A percentile compares a stretch with the other conserved stretches of the same genome.
phyloP scores from a whole-genome alignment of 345 rosid species.

The Heritiera littoralis region DNA sequence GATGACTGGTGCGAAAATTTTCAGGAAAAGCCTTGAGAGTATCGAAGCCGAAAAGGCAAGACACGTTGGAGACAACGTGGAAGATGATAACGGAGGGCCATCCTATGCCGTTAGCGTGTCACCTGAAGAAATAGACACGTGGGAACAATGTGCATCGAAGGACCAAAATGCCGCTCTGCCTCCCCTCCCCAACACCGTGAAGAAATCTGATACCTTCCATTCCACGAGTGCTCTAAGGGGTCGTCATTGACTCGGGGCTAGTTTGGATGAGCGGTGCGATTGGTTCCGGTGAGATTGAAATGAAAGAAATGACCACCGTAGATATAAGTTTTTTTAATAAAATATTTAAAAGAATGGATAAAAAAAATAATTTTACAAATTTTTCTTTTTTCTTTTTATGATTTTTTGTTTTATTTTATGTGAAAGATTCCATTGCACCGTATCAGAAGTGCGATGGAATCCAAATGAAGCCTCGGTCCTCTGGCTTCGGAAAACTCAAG shows the following conservation, averaged over 20 bases:
- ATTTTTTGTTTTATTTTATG: no score
- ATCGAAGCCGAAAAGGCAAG: constrained; percentile 56
- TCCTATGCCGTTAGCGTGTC: constrained; percentile 73
- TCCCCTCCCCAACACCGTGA: constrained; percentile 32
- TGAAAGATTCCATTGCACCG: no score
- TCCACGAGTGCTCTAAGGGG: constrained; percentile 23
- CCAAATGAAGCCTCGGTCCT: background rate
- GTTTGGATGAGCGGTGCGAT: no score
- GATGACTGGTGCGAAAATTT: background rate
- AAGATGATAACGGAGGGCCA: constrained; percentile 87
- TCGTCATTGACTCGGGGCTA: background rate
- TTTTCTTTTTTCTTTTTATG: no score
- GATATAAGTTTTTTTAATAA: no score
- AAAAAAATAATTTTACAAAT: no score
- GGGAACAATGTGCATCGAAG: constrained; percentile 34
- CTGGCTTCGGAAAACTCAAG: constrained; percentile 38
- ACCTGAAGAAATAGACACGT: constrained; percentile 78
- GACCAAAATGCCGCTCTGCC: constrained; percentile 21
- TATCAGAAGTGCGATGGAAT: no score
- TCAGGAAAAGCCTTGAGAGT: constrained; percentile 49
- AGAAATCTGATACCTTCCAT: constrained; percentile 57
- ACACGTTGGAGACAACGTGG: constrained; percentile 95
- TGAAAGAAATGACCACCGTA: no score
- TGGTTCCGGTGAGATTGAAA: no score
- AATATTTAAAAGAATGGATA: no score